Conservation (phyloP, 2,329 filamentous ascomycete genomes). For the Aspergillus viridinutans region DNA sequence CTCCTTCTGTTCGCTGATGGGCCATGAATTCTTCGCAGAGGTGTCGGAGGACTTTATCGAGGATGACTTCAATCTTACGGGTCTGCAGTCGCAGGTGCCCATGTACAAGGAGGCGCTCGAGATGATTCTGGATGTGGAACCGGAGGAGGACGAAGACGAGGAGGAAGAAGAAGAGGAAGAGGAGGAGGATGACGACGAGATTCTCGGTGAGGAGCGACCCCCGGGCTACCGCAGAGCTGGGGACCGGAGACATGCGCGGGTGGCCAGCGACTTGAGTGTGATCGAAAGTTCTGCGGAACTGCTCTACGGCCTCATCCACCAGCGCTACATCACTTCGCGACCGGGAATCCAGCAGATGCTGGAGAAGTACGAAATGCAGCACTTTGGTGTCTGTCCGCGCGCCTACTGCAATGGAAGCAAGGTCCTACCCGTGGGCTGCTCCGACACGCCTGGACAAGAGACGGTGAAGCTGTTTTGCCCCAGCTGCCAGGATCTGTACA, state of each 20-base stretch:
- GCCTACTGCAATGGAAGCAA: constrained; percentile 87
- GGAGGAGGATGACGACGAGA: constrained; percentile 66
- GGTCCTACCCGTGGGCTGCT: constrained; percentile 87
- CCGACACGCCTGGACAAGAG: constrained; percentile 91
- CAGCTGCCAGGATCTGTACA: constrained; percentile 93
- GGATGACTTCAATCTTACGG: constrained; percentile 98
- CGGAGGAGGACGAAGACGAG: constrained; percentile 73
- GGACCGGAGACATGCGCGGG: constrained; percentile 75
- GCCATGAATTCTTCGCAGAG: constrained; percentile 98
- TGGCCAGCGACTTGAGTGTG: constrained; percentile 87
- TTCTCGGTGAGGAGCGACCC: constrained; percentile 54
- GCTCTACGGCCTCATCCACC: constrained; percentile 96
- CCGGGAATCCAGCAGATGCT: constrained; percentile 98
- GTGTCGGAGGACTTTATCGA: constrained; percentile 99
- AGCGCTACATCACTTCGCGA: constrained; percentile 94
- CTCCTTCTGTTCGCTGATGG: constrained; percentile 90
- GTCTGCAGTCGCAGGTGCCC: constrained; percentile 87
- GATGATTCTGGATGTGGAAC: constrained; percentile 98
- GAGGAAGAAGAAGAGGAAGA: constrained; percentile 65
- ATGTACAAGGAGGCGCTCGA: constrained; percentile 99
- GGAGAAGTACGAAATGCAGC: constrained; percentile 95
- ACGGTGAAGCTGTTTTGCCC: constrained; percentile 99
- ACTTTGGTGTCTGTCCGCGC: constrained; percentile 94
- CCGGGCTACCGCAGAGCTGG: constrained; percentile 47
- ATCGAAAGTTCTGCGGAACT: constrained; percentile 98